These are phyloP conservation scores for Hyaloscypha hepaticicola DNA, from an alignment of 495 filamentous ascomycete species.

Conservation along the genomic window DNA sequence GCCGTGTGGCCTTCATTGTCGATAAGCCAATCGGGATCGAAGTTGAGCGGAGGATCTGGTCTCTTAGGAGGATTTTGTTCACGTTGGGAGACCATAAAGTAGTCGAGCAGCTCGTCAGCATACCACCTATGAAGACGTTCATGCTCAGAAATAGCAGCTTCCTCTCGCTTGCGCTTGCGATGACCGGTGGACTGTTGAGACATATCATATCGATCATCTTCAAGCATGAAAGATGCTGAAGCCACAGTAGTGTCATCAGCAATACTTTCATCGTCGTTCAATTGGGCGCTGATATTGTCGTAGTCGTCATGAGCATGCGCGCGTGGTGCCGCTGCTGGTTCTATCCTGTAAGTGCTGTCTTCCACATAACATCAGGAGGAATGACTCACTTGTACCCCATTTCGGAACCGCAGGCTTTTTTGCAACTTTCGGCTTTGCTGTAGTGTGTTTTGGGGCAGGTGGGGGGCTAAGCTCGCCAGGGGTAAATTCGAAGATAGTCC, in stretches of 20 bases:
- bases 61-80: constrained; percentile 62
- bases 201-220: constrained; percentile 70
- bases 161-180: constrained; percentile 77
- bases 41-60: constrained; percentile 76
- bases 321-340: constrained; percentile 34
- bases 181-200: constrained; percentile 55
- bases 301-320: constrained; percentile 44
- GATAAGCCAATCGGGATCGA: constrained; percentile 83
- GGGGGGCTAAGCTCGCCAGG: constrained; percentile 85
- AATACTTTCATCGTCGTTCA: constrained; percentile 72
- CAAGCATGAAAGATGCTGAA: constrained; percentile 77
- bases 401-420: constrained; percentile 58
- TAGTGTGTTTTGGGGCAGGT: constrained; percentile 87
- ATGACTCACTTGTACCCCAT: constrained; percentile 44
- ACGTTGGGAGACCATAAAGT: constrained; percentile 81
- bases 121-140: constrained; percentile 88
- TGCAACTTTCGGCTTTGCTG: constrained; percentile 68
- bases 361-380: constrained; percentile 1
- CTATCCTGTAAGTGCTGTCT: constrained; percentile 33
- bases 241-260: constrained; percentile 77
- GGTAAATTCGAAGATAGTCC: constrained; percentile 84
- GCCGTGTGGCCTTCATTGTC: constrained; percentile 87
- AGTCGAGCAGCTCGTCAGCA: constrained; percentile 88
- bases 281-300: constrained; percentile 50
- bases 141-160: constrained; percentile 58